Evolutionary conservation across 192 early-diverging fungal species (phyloP).

Genomic region (Mortierella antarctica): DNA sequence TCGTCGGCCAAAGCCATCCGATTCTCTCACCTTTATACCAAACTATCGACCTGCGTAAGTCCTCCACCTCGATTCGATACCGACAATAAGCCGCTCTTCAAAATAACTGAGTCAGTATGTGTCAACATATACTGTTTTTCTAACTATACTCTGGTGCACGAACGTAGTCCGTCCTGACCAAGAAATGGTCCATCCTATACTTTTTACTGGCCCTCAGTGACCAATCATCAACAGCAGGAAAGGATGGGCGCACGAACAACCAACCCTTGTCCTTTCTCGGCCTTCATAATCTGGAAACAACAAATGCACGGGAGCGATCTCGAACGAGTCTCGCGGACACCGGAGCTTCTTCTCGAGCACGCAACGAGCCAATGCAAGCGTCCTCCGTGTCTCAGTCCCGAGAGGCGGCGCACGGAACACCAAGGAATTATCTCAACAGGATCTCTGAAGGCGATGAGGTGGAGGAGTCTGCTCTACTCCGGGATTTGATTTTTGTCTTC

Average conservation of each 20-base stretch:
- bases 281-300: conserved; percentile 39
- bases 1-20: conserved; percentile 62
- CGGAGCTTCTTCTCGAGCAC: conserved; percentile 14
- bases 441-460: conserved; percentile 38
- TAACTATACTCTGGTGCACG: no score
- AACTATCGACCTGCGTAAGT: conserved; percentile 60
- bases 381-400: conserved; percentile 1
- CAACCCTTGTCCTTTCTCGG: conserved; percentile 41
- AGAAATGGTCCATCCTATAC: conserved; percentile 71
- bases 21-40: conserved; percentile 70
- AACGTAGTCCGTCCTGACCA: conserved; percentile 54
- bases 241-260: conserved; percentile 14
- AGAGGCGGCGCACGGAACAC: not conserved
- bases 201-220: conserved; percentile 62
- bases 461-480: conserved; percentile 73
- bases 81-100: no score
- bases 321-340: conserved; percentile 22
- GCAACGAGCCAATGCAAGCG: conserved; percentile 20
- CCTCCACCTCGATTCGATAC: not conserved
- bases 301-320: conserved; percentile 17
- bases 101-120: no score
- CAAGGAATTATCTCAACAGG: not conserved
- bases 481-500: conserved; percentile 91
- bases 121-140: no score
- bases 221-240: conserved; percentile 16